Evolutionary conservation across 352 stramenopile species (phyloP), one percentile per base, ranked within the genome.

Genomic region (Saprolegnia parasitica): DNA sequence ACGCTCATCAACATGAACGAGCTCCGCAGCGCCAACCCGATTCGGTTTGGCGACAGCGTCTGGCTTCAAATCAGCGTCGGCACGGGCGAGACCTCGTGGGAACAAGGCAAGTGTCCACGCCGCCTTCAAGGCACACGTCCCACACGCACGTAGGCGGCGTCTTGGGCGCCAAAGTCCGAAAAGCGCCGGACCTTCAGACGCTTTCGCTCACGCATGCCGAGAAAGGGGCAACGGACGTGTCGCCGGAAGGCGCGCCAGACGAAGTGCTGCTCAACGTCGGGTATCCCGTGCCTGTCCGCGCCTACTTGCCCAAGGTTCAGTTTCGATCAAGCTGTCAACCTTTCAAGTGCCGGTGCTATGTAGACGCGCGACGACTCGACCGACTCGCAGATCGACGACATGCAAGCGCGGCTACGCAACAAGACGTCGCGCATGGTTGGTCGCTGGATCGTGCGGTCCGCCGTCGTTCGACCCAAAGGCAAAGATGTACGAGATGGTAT

Each of bases 291-390:
- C 81, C 84, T 6, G 72, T 93, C 23, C 81, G 74, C 15, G 84
- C 84, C 13, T 91, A 89, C 42, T 61, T 93, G 0, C 84, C 84
- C 37, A 93, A 90, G 77, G 84, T 85, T n/a, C n/a, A n/a, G n/a
- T n/a, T n/a, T n/a, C n/a, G n/a, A n/a, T n/a, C n/a, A n/a, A n/a
- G n/a, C n/a, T n/a, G n/a, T 52, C 13, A 35, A 16, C 29, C 32
- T 55, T n/a, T 54, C 29, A 40, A 5, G 13, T 39, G n/a, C 46
- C 65, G n/a, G 4, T 32, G 10, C 29, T 26, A 13, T 66, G 50
- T 74, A 89, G 81, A 88, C 75, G 35, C 81, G 81, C 49, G 84
- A 92, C 55, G 82, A 89, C 47, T 76, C 58, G 39, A 67, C 77
- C 29, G 84, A 92, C 61, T 71, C 85, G n/a, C 81, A 92, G 45